Evolutionary conservation across 2,329 filamentous ascomycete genomes (phyloP), one percentile per base, ranked within the genome.

Genomic region (Lecanosticta acicola): DNA sequence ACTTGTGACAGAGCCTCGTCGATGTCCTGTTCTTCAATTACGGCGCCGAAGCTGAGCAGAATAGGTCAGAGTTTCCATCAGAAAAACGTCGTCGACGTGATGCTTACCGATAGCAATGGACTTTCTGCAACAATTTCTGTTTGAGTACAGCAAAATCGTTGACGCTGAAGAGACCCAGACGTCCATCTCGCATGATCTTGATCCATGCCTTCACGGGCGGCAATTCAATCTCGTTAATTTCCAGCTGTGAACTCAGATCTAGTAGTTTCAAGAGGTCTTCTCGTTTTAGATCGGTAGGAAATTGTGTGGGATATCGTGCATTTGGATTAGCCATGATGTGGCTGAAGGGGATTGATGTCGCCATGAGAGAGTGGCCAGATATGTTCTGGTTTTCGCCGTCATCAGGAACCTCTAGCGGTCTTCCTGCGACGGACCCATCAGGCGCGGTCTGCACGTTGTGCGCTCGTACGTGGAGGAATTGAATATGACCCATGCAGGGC

Each of bases 311-410:
- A 29, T 51, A 50, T 43, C 45, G 48, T 19, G 38, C 20, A 11
- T 26, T 24, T 1, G 51, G 54, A 10, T 45, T 37, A 7, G 48
- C 40, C 46, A 53, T 53, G 26, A 57, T 42, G 32, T 50, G 44
- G 26, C 39, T 48, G 32, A 49, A 50, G 2, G 46, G 32, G 9
- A 52, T 51, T 11, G 51, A 47, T 13, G 54, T 55, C 2, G 48
- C 47, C 54, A 57, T 57, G 4, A 57, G 24, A n/a, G 51, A 41
- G 36, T 57, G 54, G 2, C 54, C 54, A 3, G 49, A 53, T n/a
- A 57, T 57, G 32, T 57, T 49, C 18, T 55, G 54, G 36, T 57
- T 57, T 24, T 55, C 49, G 20, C 49, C 52, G 24, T 55, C 53
- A 20, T 53, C 46, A 3, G 53, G 53, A 1, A 55, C 53, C 38